A percentile compares a stretch with the other conserved stretches of the same genome.
These are phyloP conservation scores for Blastobotrys peoriensis DNA, from an alignment of 805 yeast species.

Conservation along the genomic window DNA sequence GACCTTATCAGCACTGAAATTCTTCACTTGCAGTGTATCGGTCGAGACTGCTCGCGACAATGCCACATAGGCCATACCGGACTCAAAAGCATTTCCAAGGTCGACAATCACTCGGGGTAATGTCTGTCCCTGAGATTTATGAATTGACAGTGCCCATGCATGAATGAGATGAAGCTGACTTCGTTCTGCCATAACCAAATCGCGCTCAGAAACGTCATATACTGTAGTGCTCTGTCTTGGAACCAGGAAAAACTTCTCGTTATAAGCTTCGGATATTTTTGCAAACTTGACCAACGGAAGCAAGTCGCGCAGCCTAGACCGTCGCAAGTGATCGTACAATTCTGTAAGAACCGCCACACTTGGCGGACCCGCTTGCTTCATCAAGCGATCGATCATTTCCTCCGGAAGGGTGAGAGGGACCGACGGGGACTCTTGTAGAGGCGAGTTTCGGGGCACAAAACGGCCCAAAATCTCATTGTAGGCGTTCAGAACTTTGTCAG, in stretches of 20 bases:
- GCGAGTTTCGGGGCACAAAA: too few relatives aligned
- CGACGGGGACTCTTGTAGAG: background rate
- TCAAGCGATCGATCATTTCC: background rate
- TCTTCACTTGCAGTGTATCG: conserved; percentile 72
- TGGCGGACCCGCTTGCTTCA: background rate
- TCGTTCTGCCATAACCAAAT: conserved; percentile 44
- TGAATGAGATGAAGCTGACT: conserved; percentile 76
- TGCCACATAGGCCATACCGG: conserved; percentile 96
- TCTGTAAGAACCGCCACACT: background rate
- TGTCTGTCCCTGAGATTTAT: conserved; percentile 94
- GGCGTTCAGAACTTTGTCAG: conserved; percentile 9
- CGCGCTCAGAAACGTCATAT: background rate
- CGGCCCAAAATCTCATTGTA: conserved; percentile 17
- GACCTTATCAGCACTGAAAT: conserved; percentile 62
- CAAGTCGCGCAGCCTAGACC: background rate
- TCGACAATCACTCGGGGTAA: conserved; percentile 71
- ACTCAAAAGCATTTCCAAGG: conserved; percentile 68
- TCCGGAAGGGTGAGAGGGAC: background rate
- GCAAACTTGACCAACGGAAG: background rate
- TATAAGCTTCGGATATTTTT: background rate
- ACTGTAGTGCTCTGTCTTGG: background rate
- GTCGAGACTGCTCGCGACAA: conserved; percentile 82
- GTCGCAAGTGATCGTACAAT: background rate
- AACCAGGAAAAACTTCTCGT: background rate
- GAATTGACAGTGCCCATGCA: conserved; percentile 95